Evolutionary conservation across 768 basidiomycete genomes (phyloP).

Genomic region (Leucosporidium yakuticum): DNA sequence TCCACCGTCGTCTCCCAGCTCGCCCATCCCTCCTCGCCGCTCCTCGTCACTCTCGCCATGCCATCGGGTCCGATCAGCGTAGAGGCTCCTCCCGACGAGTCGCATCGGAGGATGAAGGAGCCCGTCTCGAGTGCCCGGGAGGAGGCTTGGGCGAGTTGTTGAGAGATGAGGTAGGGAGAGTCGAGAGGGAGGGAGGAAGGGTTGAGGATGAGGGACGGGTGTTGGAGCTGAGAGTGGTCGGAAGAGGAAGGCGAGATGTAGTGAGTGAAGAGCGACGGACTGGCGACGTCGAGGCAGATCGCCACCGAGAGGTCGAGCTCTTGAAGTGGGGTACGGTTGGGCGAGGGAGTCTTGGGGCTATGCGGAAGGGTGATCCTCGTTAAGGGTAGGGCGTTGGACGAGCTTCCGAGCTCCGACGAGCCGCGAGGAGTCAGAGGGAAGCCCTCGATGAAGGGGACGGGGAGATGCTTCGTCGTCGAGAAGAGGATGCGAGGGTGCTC

Average conservation of each 20-base stretch:
- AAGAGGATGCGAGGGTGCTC: constrained; percentile 12
- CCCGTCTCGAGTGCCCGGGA: constrained; percentile 12
- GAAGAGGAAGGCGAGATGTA: background rate
- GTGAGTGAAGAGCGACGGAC: constrained; percentile 5
- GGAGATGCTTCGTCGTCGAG: constrained; percentile 26
- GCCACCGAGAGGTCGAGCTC: constrained; percentile 2
- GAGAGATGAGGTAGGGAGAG: background rate
- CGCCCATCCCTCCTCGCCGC: background rate
- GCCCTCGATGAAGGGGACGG: constrained; percentile 28
- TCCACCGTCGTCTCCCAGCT: no score
- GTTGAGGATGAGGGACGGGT: constrained; percentile 20
- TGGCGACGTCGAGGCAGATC: constrained; percentile 25
- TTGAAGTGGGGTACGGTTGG: constrained; percentile 8
- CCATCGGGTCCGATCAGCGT: constrained; percentile 9
- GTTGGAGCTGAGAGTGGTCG: background rate
- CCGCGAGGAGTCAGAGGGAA: constrained; percentile 11
- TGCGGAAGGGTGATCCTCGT: background rate
- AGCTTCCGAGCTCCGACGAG: background rate
- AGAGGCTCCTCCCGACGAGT: background rate
- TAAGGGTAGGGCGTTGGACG: constrained; percentile 1
- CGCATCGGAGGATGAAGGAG: constrained; percentile 21
- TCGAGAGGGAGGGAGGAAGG: constrained; percentile 10
- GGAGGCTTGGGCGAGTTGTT: constrained; percentile 5
- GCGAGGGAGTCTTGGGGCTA: background rate
- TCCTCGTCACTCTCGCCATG: background rate